A percentile compares a stretch with the other conserved stretches of the same genome.
phyloP scores from a whole-genome alignment of 2,329 filamentous ascomycete species.

The Monilinia laxa region DNA sequence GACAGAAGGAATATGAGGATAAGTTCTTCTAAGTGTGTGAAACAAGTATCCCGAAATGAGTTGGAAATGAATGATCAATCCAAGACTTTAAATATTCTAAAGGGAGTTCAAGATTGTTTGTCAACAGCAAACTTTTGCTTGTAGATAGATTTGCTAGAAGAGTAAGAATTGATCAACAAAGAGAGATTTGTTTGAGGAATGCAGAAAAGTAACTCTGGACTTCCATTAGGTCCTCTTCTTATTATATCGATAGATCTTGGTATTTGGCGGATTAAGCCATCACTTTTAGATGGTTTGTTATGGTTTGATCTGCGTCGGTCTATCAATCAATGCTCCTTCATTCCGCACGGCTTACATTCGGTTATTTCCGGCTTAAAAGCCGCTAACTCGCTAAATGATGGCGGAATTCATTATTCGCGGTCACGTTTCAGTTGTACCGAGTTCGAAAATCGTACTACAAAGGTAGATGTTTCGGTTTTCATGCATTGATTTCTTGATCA shows the following conservation, averaged over 20 bases:
- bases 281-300: not conserved
- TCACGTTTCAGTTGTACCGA: slow-evolving; percentile 15
- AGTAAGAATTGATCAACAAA: not conserved
- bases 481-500: not conserved
- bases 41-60: not conserved
- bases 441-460: not conserved
- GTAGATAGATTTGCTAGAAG: not conserved
- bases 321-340: slow-evolving; percentile 5
- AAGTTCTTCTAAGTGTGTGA: slow-evolving; percentile 16
- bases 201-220: not conserved
- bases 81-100: not conserved
- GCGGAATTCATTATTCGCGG: not conserved
- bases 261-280: slow-evolving; percentile 8
- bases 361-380: slow-evolving; percentile 15
- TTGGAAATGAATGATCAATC: slow-evolving; percentile 1
- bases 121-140: slow-evolving; percentile 12
- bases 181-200: not conserved
- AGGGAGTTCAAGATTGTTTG: not conserved
- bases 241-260: slow-evolving; percentile 2
- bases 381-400: not conserved
- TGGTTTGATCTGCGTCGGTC: not conserved
- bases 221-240: slow-evolving; percentile 9
- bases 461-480: not conserved
- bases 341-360: slow-evolving; percentile 14
- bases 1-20: not conserved